Percentiles rank a stretch among this genome's conserved stretches.
Evolutionary conservation across 2,329 filamentous ascomycete genomes (phyloP).

Genomic region (Xylariaceae sp.): DNA sequence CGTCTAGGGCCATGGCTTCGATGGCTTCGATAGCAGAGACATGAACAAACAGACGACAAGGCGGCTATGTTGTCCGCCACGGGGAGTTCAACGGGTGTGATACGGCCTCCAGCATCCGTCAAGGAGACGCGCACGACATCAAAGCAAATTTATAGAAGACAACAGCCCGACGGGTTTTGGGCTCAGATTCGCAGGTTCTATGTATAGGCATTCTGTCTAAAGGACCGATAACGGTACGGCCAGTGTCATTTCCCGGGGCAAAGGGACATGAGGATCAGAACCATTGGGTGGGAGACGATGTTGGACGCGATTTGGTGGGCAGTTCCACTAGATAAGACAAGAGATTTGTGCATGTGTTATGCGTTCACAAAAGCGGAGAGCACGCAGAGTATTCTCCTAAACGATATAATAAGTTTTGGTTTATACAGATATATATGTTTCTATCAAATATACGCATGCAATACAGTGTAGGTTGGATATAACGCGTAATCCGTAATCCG

Average conservation of each 20-base stretch:
- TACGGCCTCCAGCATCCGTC: background rate
- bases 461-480: too few relatives aligned
- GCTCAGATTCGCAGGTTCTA: background rate
- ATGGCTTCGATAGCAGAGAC: background rate
- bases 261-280: too few relatives aligned
- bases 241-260: background rate
- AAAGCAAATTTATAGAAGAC: conserved; percentile 2
- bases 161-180: background rate
- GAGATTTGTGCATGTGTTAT: too few relatives aligned
- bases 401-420: too few relatives aligned
- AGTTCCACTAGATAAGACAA: too few relatives aligned
- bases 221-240: background rate
- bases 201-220: background rate
- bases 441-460: too few relatives aligned
- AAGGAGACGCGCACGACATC: background rate
- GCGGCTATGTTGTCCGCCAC: background rate
- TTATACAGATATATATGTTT: too few relatives aligned
- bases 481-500: too few relatives aligned
- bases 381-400: too few relatives aligned
- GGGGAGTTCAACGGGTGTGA: background rate
- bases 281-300: too few relatives aligned
- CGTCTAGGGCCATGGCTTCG: conserved; percentile 8
- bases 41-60: background rate
- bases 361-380: too few relatives aligned
- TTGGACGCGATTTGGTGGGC: too few relatives aligned